These are phyloP conservation scores for Globisporangium spiculum DNA, from an alignment of 352 stramenopile species.

Conservation along the genomic window DNA sequence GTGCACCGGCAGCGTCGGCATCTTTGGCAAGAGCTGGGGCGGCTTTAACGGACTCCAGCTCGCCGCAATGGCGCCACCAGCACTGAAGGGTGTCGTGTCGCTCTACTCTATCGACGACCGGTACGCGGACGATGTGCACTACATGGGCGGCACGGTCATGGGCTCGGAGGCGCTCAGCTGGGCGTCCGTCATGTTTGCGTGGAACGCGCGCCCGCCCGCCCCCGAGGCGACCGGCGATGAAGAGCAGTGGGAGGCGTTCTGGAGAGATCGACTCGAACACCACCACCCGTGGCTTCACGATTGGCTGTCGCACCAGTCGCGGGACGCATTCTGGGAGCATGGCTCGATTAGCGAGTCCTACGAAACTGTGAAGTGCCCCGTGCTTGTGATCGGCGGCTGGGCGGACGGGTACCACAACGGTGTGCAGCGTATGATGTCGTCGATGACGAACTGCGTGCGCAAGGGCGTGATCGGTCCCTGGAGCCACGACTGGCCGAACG, in stretches of 20 bases:
- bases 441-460: conserved; percentile 30
- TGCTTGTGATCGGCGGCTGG: conserved; percentile 46
- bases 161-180: conserved; percentile 51
- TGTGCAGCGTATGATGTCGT: conserved; percentile 38
- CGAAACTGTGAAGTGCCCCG: conserved; percentile 30
- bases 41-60: conserved; percentile 52
- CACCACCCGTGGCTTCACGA: conserved; percentile 48
- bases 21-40: conserved; percentile 58
- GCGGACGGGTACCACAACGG: conserved; percentile 53
- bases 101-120: conserved; percentile 59
- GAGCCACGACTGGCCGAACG: conserved; percentile 56
- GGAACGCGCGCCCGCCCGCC: conserved; percentile 38
- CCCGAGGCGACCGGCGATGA: conserved; percentile 33
- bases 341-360: conserved; percentile 45
- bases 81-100: conserved; percentile 41
- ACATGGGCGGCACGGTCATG: conserved; percentile 39
- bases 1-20: conserved; percentile 34
- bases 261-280: conserved; percentile 33
- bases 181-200: conserved; percentile 47
- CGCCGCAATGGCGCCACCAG: conserved; percentile 33
- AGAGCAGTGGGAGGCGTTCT: conserved; percentile 27
- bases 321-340: conserved; percentile 47
- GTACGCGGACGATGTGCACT: conserved; percentile 52
- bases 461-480: conserved; percentile 46
- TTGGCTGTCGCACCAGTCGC: conserved; percentile 40